Percentiles rank a stretch among this genome's conserved stretches.
Conservation (phyloP, 345 rosid species). For the Ailanthus altissimus region DNA sequence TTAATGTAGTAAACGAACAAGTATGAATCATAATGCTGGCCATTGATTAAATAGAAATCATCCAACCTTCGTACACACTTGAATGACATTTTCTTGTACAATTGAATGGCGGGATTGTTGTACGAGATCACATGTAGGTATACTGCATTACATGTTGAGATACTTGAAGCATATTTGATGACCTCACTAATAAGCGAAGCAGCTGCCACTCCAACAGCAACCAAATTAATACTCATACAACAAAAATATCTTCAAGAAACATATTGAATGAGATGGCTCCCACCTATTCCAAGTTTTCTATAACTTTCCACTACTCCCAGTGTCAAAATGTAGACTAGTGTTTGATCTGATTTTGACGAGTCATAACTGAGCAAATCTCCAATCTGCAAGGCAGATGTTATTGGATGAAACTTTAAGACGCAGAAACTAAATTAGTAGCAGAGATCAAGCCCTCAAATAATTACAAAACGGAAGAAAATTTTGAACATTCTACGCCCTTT, state of each 20-base stretch:
- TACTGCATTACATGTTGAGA: slow-evolving; percentile 71
- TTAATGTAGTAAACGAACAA: slow-evolving; percentile 81
- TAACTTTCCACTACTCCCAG: slow-evolving; percentile 85
- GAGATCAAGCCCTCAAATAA: not conserved
- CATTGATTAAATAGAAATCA: slow-evolving; percentile 74
- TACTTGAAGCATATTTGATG: slow-evolving; percentile 66
- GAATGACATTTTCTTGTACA: slow-evolving; percentile 89
- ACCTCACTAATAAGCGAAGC: slow-evolving; percentile 72
- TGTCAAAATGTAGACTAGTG: slow-evolving; percentile 79
- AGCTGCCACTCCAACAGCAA: slow-evolving; percentile 53
- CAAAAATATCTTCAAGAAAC: slow-evolving; percentile 8
- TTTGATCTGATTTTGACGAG: slow-evolving; percentile 68
- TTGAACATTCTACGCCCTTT: not conserved
- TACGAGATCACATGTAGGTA: slow-evolving; percentile 95
- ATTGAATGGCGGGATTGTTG: slow-evolving; percentile 78
- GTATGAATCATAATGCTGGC: slow-evolving; percentile 83
- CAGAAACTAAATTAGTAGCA: not conserved
- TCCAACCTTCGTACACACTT: slow-evolving; percentile 69
- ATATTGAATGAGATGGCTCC: slow-evolving; percentile 6
- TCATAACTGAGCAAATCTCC: slow-evolving; percentile 76
- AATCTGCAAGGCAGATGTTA: slow-evolving; percentile 55
- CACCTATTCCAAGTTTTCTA: slow-evolving; percentile 89
- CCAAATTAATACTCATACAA: slow-evolving; percentile 11
- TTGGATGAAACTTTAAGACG: not conserved
- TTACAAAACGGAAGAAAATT: not conserved